Conservation (phyloP, 2,329 filamentous ascomycete species). For the Ceratocystiopsis minuta region DNA sequence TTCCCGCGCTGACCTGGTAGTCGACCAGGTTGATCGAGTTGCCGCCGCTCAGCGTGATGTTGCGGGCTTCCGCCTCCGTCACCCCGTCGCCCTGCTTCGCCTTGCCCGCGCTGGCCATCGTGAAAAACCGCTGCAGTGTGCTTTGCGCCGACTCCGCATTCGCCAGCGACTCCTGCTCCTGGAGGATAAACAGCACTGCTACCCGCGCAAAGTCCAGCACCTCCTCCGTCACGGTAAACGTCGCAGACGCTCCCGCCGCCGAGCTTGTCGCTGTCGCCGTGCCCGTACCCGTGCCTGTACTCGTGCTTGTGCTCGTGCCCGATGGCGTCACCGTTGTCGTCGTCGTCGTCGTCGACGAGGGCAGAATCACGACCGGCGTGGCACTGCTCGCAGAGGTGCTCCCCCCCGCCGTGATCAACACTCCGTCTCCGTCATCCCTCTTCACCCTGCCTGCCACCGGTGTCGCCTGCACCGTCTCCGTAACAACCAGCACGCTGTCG, state of each 20-base stretch:
- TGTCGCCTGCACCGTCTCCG: conserved; percentile 7
- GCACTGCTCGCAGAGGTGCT: conserved; percentile 12
- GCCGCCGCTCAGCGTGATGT: conserved; percentile 18
- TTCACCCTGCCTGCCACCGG: too few relatives aligned
- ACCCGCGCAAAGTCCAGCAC: conserved; percentile 46
- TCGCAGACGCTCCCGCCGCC: conserved; percentile 14
- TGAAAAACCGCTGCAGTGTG: conserved; percentile 37
- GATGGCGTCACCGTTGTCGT: conserved; percentile 14
- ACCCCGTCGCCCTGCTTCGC: conserved; percentile 5
- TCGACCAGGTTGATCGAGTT: conserved; percentile 33
- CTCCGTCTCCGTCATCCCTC: too few relatives aligned
- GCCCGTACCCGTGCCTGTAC: conserved; percentile 3
- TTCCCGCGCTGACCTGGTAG: conserved; percentile 8
- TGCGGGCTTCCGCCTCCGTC: conserved; percentile 17
- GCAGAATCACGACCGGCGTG: conserved; percentile 10
- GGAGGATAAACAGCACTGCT: conserved; percentile 42
- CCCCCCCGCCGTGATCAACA: too few relatives aligned
- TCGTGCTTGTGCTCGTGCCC: not conserved
- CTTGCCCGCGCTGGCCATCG: conserved; percentile 13
- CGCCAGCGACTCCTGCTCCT: conserved; percentile 28
- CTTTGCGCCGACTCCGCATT: conserved; percentile 36
- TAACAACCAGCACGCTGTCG: conserved; percentile 1
- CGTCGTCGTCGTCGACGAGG: conserved; percentile 9
- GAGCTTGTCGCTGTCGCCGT: conserved; percentile 10
- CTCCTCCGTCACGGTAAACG: conserved; percentile 34